Evolutionary conservation across 129 eudicot genomes (phyloP).

Genomic region (Arctium minus): DNA sequence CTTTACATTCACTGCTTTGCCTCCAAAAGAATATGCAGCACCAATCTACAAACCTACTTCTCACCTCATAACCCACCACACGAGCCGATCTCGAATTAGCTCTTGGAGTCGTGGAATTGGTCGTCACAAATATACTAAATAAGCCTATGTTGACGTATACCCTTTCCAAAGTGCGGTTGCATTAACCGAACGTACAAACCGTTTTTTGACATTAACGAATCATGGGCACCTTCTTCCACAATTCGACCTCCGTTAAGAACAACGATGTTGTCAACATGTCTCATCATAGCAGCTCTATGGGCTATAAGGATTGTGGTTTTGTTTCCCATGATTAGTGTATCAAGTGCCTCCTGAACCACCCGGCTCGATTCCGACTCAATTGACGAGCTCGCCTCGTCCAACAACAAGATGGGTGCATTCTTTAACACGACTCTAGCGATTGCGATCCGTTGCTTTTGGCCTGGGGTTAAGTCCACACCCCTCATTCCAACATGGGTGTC

Average conservation of each 20-base stretch:
- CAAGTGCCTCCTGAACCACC: slow-evolving; percentile 98
- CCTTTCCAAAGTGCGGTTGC: slow-evolving; percentile 97
- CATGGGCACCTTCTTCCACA: slow-evolving; percentile 93
- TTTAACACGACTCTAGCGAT: slow-evolving; percentile 91
- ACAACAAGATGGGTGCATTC: slow-evolving; percentile 86
- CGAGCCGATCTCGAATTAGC: neutral
- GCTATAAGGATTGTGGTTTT: slow-evolving; percentile 91
- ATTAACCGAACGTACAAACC: slow-evolving; percentile 90
- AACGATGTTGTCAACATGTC: slow-evolving; percentile 92
- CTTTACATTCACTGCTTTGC: slow-evolving; percentile 35
- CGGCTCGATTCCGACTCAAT: slow-evolving; percentile 96
- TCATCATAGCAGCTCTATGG: slow-evolving; percentile 98
- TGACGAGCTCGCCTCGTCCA: slow-evolving; percentile 98
- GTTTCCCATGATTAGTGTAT: slow-evolving; percentile 89
- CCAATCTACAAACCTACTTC: slow-evolving; percentile 32
- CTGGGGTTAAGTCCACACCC: slow-evolving; percentile 91
- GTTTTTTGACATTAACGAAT: slow-evolving; percentile 64
- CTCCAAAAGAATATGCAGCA: slow-evolving; percentile 63
- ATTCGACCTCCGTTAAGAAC: slow-evolving; percentile 93
- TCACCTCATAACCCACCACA: slow-evolving; percentile 1
- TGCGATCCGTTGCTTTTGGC: slow-evolving; percentile 97
- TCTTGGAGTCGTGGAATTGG: neutral
- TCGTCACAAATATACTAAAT: slow-evolving; percentile 24
- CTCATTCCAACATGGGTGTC: slow-evolving; percentile 99
- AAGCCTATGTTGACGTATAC: slow-evolving; percentile 81